A percentile compares a stretch with the other conserved stretches of the same genome.
Conservation (phyloP, 1,139 yeast species). For the Scheffersomyces titani region DNA sequence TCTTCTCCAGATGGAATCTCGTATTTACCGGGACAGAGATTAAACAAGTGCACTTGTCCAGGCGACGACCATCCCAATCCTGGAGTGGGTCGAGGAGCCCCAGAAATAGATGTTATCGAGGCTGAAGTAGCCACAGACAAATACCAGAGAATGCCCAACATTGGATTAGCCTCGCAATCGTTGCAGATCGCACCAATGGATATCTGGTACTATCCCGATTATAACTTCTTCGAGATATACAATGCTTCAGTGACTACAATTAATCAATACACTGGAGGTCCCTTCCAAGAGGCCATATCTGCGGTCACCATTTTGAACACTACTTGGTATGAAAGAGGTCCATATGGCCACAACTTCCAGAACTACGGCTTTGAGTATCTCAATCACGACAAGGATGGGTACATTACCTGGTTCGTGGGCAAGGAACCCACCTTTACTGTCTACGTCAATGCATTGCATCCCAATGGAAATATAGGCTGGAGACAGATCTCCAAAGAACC, state of each 20-base stretch:
- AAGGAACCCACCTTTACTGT: constrained; percentile 64
- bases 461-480: constrained; percentile 82
- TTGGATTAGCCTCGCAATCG: constrained; percentile 80
- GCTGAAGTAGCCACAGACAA: constrained; percentile 57
- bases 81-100: constrained; percentile 85
- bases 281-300: constrained; percentile 81
- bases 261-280: constrained; percentile 83
- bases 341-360: constrained; percentile 53
- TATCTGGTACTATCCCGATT: constrained; percentile 83
- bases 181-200: constrained; percentile 84
- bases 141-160: constrained; percentile 19
- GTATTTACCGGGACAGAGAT: constrained; percentile 31
- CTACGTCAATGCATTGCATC: constrained; percentile 64
- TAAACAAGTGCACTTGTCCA: constrained; percentile 61
- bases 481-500: constrained; percentile 81
- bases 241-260: constrained; percentile 63
- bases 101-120: constrained; percentile 85
- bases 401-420: constrained; percentile 82
- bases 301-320: constrained; percentile 69
- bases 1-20: constrained; percentile 33
- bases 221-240: constrained; percentile 64
- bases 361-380: constrained; percentile 75
- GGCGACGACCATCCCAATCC: constrained; percentile 79
- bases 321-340: constrained; percentile 74
- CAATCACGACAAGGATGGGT: constrained; percentile 67